phyloP scores from a whole-genome alignment of 805 yeast species.

The Komagataella ulmi region DNA sequence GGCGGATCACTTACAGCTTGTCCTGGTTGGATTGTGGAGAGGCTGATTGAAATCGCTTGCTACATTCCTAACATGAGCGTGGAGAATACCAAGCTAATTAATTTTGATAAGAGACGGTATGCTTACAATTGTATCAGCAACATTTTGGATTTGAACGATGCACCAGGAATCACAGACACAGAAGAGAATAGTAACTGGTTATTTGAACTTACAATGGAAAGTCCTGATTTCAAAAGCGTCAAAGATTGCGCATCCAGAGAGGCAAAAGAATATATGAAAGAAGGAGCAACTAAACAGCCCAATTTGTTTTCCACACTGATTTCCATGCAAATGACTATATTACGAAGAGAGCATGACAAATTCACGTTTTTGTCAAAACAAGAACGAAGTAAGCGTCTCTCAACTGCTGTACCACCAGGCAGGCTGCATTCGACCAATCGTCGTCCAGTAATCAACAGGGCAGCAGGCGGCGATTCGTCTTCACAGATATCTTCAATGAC shows the following conservation, averaged over 20 bases:
- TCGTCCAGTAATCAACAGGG: background rate
- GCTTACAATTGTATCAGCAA: slow-evolving; percentile 48
- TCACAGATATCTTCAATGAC: background rate
- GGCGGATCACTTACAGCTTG: slow-evolving; percentile 56
- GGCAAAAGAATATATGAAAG: slow-evolving; percentile 20
- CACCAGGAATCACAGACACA: slow-evolving; percentile 12
- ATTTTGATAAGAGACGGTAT: slow-evolving; percentile 76
- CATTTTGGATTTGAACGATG: slow-evolving; percentile 29
- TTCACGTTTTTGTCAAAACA: slow-evolving; percentile 13
- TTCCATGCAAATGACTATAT: slow-evolving; percentile 34
- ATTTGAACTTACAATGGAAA: slow-evolving; percentile 16
- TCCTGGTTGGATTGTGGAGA: slow-evolving; percentile 82
- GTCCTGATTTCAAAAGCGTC: slow-evolving; percentile 13
- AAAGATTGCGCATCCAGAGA: slow-evolving; percentile 32
- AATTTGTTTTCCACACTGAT: slow-evolving; percentile 33
- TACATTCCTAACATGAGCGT: slow-evolving; percentile 70
- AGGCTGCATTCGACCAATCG: slow-evolving; percentile 6
- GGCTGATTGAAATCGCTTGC: slow-evolving; percentile 63
- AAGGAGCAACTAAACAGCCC: slow-evolving; percentile 13
- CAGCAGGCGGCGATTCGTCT: background rate
- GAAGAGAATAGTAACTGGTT: background rate
- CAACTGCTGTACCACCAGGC: slow-evolving; percentile 10
- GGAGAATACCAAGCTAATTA: slow-evolving; percentile 50
- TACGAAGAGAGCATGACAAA: slow-evolving; percentile 31
- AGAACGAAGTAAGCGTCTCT: slow-evolving; percentile 3